Percentiles rank a stretch among this genome's conserved stretches.
Evolutionary conservation across 148 eudicot genomes (phyloP).

Genomic region (Camellia japonica): DNA sequence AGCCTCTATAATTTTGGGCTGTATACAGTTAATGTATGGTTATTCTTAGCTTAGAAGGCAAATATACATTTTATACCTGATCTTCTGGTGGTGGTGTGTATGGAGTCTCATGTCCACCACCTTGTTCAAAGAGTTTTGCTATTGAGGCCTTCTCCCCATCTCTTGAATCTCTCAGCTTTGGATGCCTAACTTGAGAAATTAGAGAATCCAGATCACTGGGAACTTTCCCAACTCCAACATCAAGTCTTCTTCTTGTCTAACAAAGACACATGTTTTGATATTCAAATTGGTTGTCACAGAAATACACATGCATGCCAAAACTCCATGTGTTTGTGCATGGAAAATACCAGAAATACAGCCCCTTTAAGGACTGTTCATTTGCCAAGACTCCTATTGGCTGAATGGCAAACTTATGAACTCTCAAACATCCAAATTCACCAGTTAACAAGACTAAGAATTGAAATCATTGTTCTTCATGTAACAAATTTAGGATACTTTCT

Average conservation of each 20-base stretch:
- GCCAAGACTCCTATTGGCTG: not conserved
- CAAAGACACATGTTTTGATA: constrained; percentile 16
- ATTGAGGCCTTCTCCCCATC: constrained; percentile 67
- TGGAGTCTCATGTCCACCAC: constrained; percentile 26
- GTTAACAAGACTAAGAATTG: not conserved
- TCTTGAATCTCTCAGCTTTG: constrained; percentile 51
- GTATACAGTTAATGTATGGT: too few species aligned
- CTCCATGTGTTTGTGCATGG: not conserved
- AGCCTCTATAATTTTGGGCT: too few species aligned
- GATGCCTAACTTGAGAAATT: constrained; percentile 49
- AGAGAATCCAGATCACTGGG: constrained; percentile 49
- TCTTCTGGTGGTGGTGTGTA: too few species aligned
- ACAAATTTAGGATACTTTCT: not conserved
- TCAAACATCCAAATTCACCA: not conserved
- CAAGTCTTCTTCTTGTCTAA: constrained; percentile 76
- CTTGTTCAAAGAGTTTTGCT: constrained; percentile 95
- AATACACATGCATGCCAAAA: not conserved
- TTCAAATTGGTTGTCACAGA: constrained; percentile 9
- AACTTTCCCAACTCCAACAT: constrained; percentile 33
- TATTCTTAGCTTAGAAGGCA: too few species aligned
- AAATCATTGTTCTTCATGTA: not conserved
- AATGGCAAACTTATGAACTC: not conserved
- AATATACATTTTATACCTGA: too few species aligned
- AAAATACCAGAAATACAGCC: not conserved
- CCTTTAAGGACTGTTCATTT: not conserved